Base-by-base conservation (phyloP, 2,329 filamentous ascomycete species). In the Oidium heveae region DNA sequence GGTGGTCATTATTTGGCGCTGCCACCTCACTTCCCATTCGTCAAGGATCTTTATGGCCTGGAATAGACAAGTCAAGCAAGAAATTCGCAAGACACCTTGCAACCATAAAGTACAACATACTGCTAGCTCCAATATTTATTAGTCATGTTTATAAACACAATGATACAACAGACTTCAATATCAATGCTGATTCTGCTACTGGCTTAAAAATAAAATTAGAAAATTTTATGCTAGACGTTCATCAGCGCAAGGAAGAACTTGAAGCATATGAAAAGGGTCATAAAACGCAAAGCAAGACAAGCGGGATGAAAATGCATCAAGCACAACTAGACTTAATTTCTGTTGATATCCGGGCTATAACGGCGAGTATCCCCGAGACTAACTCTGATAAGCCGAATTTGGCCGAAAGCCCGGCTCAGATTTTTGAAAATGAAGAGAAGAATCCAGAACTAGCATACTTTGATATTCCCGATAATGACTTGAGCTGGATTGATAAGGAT, bases 101-200 rank as follows among this genome's bases (percentile, higher is more conserved):
- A n/a, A 98, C 93, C 9, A 88, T 98, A 72, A 98, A 98, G 71
- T 96, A 96, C 70, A 95, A 89, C 58, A 70, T 98, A 22, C 74
- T 96, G 2, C 72, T 98, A 16, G 94, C 91, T 1, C 91, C 91
- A 0, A 70, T 98, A 1, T 98, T 94, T 66, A 77, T 98, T 58
- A 93, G 88, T 61, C 91, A 98, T 62, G 87, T 98, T 34, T 98
- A 98, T 71, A 96, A 95, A 67, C 91, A 98, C 70, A 95, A 95
- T 66, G 91, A 98, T 63, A 79, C 79, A 0, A 89, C 95, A 63
- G 87, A 94, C 57, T 84, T 86, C 63, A 74, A 77, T 0, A 82
- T 88, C 58, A 73, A 80, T 54, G 74, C 82, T 0, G 85, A 94
- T 6, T 91, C 86, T 50, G 89, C 89, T 0, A 98, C 91, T 4